Conservation (phyloP, 352 stramenopile species). For the Phytophthora litchii region DNA sequence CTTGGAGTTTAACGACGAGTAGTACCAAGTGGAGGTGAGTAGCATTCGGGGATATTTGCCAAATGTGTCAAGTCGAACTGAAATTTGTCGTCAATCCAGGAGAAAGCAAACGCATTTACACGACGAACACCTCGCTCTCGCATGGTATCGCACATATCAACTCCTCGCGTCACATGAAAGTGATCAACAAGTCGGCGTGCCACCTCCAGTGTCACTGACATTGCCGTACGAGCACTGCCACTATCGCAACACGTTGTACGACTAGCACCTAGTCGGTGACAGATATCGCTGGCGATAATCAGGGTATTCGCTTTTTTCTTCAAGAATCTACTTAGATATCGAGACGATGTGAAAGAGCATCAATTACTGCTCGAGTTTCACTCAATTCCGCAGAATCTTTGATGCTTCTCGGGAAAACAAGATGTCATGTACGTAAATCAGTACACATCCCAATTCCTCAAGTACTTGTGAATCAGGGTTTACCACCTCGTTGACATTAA, state of each 20-base stretch:
- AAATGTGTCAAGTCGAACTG: too few species aligned
- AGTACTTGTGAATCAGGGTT: constrained; percentile 64
- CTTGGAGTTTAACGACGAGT: too few species aligned
- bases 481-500: constrained; percentile 76
- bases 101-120: constrained; percentile 71
- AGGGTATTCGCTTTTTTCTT: constrained; percentile 88
- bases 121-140: constrained; percentile 83
- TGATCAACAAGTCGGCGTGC: constrained; percentile 92
- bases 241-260: constrained; percentile 97
- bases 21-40: too few species aligned
- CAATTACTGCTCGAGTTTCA: constrained; percentile 63
- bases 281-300: constrained; percentile 87
- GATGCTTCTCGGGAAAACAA: constrained; percentile 79
- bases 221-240: constrained; percentile 97
- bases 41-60: too few species aligned
- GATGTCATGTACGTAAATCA: constrained; percentile 72
- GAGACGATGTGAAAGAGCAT: constrained; percentile 58
- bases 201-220: constrained; percentile 97
- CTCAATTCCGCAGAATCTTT: constrained; percentile 48
- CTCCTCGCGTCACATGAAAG: constrained; percentile 85
- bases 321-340: constrained; percentile 66
- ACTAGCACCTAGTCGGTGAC: constrained; percentile 90
- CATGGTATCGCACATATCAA: constrained; percentile 87
- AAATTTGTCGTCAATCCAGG: too few species aligned
- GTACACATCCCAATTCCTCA: constrained; percentile 64